Percentiles rank a stretch among this genome's conserved stretches.
Evolutionary conservation across 306 rosid species (phyloP).

Genomic region (Glycine latifolia): DNA sequence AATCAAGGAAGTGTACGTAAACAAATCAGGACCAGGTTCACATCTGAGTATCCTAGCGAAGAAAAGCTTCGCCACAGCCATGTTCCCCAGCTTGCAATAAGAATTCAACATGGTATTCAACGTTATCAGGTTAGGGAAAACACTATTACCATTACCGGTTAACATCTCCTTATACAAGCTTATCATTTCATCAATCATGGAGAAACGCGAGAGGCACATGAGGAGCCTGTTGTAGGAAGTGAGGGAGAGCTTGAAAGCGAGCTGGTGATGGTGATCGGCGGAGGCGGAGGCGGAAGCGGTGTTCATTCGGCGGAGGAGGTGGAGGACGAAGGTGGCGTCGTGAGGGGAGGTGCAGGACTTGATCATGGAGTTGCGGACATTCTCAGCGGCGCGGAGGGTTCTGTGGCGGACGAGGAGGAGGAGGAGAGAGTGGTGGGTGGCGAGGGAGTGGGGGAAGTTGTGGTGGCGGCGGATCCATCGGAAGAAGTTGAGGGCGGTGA

Average conservation of each 20-base stretch:
- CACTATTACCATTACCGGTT: constrained; percentile 38
- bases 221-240: constrained; percentile 72
- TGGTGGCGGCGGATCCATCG: constrained; percentile 61
- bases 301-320: constrained; percentile 58
- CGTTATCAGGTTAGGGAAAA: constrained; percentile 63
- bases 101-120: constrained; percentile 75
- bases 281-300: no score
- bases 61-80: constrained; percentile 58
- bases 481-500: constrained; percentile 73
- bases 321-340: constrained; percentile 60
- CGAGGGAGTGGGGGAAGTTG: constrained; percentile 60
- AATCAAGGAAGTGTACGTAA: constrained; percentile 77
- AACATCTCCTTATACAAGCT: constrained; percentile 66
- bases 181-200: constrained; percentile 62
- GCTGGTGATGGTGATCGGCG: background rate
- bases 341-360: constrained; percentile 52
- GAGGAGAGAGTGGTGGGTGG: constrained; percentile 61
- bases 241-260: constrained; percentile 61
- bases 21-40: constrained; percentile 66
- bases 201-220: constrained; percentile 61
- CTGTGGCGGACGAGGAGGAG: constrained; percentile 64
- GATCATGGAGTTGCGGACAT: constrained; percentile 69
- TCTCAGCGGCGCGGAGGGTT: constrained; percentile 63
- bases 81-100: constrained; percentile 74
- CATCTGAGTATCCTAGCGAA: constrained; percentile 57